Percentiles rank a stretch among this genome's conserved stretches.
These are phyloP conservation scores for Decorospora gaudefroyi DNA, from an alignment of 2,329 filamentous ascomycete genomes.

Conservation along the genomic window DNA sequence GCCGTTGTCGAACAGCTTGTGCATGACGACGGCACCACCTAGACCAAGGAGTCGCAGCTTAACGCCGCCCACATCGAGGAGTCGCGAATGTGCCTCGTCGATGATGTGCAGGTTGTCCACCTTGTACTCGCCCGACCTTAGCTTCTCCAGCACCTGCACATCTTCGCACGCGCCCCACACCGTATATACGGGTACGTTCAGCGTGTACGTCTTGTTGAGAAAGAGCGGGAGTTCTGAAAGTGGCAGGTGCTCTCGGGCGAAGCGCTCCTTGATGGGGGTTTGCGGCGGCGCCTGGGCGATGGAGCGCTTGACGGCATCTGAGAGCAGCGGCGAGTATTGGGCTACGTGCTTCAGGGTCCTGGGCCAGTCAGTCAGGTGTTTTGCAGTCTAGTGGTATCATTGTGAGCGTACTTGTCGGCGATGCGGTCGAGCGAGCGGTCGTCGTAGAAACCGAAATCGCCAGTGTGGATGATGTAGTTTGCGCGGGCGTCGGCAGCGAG, in stretches of 20 bases:
- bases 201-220: conserved; percentile 82
- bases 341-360: conserved; percentile 98
- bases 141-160: conserved; percentile 95
- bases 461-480: conserved; percentile 97
- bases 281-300: conserved; percentile 71
- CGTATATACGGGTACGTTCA: conserved; percentile 96
- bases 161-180: conserved; percentile 99
- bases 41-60: conserved; percentile 93
- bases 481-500: conserved; percentile 92
- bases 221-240: conserved; percentile 92
- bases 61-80: conserved; percentile 91
- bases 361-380: conserved; percentile 24
- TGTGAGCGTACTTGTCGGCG: conserved; percentile 81
- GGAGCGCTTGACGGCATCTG: conserved; percentile 70
- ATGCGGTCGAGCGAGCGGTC: conserved; percentile 94
- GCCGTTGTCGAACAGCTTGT: conserved; percentile 98
- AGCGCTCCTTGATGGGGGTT: conserved; percentile 77
- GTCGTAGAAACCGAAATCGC: conserved; percentile 99
- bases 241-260: conserved; percentile 77
- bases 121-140: conserved; percentile 97
- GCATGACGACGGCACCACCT: conserved; percentile 97
- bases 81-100: conserved; percentile 93
- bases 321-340: conserved; percentile 94
- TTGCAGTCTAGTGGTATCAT: not conserved
- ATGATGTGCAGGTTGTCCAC: conserved; percentile 97